Conservation (phyloP, 805 yeast species). For the Scheffersomyces lignosus region DNA sequence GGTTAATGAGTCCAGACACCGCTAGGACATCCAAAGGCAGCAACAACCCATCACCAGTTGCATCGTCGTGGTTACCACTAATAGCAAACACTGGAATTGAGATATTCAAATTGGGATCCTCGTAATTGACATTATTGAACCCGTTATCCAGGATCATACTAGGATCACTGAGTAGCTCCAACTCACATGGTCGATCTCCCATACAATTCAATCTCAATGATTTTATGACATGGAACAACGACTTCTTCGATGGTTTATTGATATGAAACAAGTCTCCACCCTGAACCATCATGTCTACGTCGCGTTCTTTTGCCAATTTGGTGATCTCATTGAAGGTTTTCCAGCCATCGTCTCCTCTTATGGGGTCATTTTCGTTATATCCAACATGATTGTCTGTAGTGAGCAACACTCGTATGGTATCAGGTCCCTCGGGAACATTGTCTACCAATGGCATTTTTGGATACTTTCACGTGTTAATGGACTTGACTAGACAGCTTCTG, state of each 20-base stretch:
- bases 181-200: conserved; percentile 85
- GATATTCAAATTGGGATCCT: conserved; percentile 86
- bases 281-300: conserved; percentile 86
- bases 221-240: conserved; percentile 79
- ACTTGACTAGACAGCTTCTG: no score
- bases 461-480: no score
- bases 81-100: conserved; percentile 90
- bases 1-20: conserved; percentile 81
- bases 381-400: conserved; percentile 98
- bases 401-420: conserved; percentile 74
- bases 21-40: conserved; percentile 85
- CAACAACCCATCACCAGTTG: conserved; percentile 80
- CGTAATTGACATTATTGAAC: conserved; percentile 75
- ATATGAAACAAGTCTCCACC: conserved; percentile 93
- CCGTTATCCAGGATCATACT: conserved; percentile 58
- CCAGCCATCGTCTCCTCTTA: conserved; percentile 89
- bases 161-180: conserved; percentile 83
- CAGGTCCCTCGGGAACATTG: conserved; percentile 48
- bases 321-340: conserved; percentile 82
- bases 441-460: conserved; percentile 44
- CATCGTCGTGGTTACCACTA: conserved; percentile 95
- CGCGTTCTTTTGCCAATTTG: conserved; percentile 62
- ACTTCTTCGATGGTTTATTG: conserved; percentile 84
- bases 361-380: conserved; percentile 83
- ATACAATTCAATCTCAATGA: conserved; percentile 69